phyloP scores from a whole-genome alignment of 257 asterid genomes.

The Scutellaria minor region DNA sequence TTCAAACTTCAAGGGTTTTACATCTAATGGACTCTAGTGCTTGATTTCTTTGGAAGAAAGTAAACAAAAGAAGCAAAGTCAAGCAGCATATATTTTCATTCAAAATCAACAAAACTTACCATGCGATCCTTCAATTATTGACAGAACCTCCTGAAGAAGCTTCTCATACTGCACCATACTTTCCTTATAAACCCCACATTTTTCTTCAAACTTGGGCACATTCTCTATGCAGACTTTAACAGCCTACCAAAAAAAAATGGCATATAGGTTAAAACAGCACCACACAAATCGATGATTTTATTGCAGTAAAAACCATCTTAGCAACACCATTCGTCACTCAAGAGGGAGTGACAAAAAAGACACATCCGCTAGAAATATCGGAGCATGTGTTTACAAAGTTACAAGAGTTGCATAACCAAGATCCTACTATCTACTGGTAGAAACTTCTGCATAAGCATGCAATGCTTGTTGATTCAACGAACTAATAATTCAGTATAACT shows the following conservation, averaged over 20 bases:
- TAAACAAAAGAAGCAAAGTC: slow-evolving; percentile 9
- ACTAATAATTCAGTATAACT: background rate
- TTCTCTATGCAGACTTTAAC: slow-evolving; percentile 67
- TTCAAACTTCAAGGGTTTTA: background rate
- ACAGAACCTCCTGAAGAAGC: slow-evolving; percentile 64
- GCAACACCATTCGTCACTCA: background rate
- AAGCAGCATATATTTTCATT: slow-evolving; percentile 28
- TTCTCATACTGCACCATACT: slow-evolving; percentile 43
- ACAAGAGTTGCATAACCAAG: background rate
- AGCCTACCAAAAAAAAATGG: slow-evolving; percentile 52
- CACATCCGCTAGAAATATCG: background rate
- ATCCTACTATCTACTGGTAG: background rate
- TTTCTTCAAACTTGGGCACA: slow-evolving; percentile 50
- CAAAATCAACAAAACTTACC: slow-evolving; percentile 46
- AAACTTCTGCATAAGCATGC: background rate
- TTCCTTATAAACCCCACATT: slow-evolving; percentile 48
- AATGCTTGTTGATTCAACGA: background rate
- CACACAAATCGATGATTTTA: background rate
- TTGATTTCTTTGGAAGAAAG: slow-evolving; percentile 2
- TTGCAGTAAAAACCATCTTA: background rate
- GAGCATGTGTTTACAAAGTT: background rate
- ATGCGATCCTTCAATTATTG: slow-evolving; percentile 53
- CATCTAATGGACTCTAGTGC: background rate
- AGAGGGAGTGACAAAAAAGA: background rate
- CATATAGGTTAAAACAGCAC: slow-evolving; percentile 21